Conservation (phyloP, 2,329 filamentous ascomycete genomes). For the Chaetomium globosum region DNA sequence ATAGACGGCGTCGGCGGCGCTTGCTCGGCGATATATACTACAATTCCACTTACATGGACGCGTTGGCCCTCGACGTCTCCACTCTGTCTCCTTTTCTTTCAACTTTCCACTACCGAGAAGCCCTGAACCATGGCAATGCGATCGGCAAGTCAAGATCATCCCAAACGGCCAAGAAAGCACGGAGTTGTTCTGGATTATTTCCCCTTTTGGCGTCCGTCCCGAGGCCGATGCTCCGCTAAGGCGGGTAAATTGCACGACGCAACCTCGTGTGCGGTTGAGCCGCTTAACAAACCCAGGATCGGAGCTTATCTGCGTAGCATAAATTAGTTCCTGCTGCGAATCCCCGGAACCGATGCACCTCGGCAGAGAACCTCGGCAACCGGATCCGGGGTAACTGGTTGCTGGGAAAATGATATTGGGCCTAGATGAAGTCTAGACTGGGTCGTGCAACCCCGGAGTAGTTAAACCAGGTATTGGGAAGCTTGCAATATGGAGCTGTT, state of each 20-base stretch:
- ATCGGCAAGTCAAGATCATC: background rate
- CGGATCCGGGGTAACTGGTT: slow-evolving; percentile 2
- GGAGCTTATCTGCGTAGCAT: slow-evolving; percentile 2
- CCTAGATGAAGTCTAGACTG: background rate
- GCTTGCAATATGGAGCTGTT: background rate
- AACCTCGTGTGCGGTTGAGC: background rate
- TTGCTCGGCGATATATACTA: background rate
- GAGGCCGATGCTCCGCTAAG: slow-evolving; percentile 4
- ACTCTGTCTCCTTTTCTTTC: background rate
- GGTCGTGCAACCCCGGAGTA: background rate
- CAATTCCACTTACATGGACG: background rate
- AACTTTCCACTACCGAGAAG: background rate
- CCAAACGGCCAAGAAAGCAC: background rate
- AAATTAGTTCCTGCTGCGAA: background rate
- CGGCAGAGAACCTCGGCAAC: slow-evolving; percentile 20
- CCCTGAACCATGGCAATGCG: background rate
- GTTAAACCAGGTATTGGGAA: background rate
- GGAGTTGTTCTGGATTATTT: background rate
- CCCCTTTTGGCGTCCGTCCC: slow-evolving; percentile 1
- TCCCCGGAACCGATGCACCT: background rate
- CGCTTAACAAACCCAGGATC: background rate
- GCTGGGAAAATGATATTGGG: too few species aligned
- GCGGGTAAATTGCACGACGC: slow-evolving; percentile 19
- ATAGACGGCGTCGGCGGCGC: background rate
- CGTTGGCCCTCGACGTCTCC: background rate